Base-by-base conservation (phyloP, 1,284 basidiomycete species). In the Sanghuangporus weigelae region DNA sequence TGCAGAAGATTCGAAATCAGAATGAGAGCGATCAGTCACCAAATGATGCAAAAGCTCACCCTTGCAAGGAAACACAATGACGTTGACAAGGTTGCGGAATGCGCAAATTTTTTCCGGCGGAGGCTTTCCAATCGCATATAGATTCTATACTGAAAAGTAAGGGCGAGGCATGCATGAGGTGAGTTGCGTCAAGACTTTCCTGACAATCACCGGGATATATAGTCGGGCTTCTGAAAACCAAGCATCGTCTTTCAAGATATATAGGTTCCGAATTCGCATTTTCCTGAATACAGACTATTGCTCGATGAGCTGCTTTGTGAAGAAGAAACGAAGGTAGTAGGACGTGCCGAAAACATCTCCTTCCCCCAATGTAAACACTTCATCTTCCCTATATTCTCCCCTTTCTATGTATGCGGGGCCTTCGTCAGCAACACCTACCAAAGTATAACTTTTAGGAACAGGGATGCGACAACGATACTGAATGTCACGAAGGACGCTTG, bases 351-450 rank as follows among this genome's bases (percentile, higher is more conserved):
- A 90, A 6, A 90, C 85, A 66, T 86, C 73, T 0, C 79, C 81
- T 64, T 81, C 78, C 3, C 72, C 71, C 19, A 90, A 70, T n/a
- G 68, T 75, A 67, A 76, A 87, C 1, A 89, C 81, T 64, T 86
- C 78, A 51, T 81, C 70, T 50, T 74, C 38, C 12, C 38, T 40
- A 54, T 49, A 58, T 35, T 36, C 69, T 0, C 83, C 85, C 11
- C 73, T 75, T 11, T 69, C 69, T 61, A 75, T 74, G 67, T 91
- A 88, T 0, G 82, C 79, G 2, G 83, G 81, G 1, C 88, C 88
- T 74, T 92, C 90, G 69, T 92, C 90, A 6, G 88, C 87, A n/a
- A 92, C 79, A 2, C 91, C 91, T 19, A 92, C 87, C 3, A 92
- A 77, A 21, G 85, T 77, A 66, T 84, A 84, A 63, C 85, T 85